Percentiles rank a stretch among this genome's conserved stretches.
phyloP scores from a whole-genome alignment of 148 eudicot species.

The Rhododendron ovatum region DNA sequence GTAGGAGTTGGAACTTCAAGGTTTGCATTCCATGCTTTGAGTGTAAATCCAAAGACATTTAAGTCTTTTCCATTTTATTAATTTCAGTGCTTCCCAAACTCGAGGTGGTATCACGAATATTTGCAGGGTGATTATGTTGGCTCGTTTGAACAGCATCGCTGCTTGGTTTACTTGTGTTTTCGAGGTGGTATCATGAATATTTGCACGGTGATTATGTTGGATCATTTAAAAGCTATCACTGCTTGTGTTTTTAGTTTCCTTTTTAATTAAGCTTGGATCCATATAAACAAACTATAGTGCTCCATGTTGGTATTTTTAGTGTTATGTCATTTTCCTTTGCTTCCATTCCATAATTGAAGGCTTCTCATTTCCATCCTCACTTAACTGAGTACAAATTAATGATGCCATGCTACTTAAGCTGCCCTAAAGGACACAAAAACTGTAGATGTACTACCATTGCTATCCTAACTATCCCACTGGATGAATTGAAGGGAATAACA shows the following conservation, averaged over 20 bases:
- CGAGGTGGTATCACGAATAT: background rate
- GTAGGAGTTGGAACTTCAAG: background rate
- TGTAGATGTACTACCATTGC: constrained; percentile 53
- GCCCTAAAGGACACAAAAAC: constrained; percentile 52
- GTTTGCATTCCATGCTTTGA: background rate
- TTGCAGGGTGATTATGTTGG: no score
- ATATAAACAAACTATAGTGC: background rate
- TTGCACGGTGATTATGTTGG: background rate
- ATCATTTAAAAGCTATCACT: background rate
- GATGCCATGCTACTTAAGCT: constrained; percentile 38
- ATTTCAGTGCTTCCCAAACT: background rate
- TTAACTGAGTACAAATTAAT: constrained; percentile 11
- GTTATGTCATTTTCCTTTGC: background rate
- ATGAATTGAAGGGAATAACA: constrained; percentile 60
- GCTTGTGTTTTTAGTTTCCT: background rate
- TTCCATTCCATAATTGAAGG: background rate
- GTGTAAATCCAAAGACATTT: background rate
- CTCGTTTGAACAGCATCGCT: no score
- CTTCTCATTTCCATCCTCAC: background rate
- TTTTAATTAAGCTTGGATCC: background rate
- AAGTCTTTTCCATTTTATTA: background rate
- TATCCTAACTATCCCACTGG: constrained; percentile 52
- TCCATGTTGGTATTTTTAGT: background rate
- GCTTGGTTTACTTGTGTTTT: no score
- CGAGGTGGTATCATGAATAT: background rate